Conservation (phyloP, 2,329 filamentous ascomycete species). For the Trichocomaceae sp. region DNA sequence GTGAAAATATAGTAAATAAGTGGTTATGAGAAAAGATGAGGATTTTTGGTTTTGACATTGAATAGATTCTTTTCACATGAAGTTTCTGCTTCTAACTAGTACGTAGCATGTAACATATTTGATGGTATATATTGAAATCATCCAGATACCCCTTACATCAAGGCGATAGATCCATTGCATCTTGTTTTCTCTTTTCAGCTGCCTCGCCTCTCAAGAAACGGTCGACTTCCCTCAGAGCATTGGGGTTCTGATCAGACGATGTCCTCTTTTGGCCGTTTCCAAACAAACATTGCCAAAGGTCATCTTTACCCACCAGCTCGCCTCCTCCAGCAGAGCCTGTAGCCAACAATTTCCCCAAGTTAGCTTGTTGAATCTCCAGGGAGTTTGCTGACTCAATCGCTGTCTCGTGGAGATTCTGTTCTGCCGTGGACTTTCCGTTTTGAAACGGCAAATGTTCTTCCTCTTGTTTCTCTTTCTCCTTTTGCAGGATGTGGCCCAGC, state of each 20-base stretch:
- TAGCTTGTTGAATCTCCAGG: constrained; percentile 68
- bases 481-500: constrained; percentile 64
- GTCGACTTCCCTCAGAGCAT: constrained; percentile 40
- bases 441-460: constrained; percentile 24
- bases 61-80: too few species aligned
- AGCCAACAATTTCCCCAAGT: constrained; percentile 61
- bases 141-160: not conserved
- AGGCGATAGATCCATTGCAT: not conserved
- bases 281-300: constrained; percentile 87
- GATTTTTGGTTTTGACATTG: too few species aligned
- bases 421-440: constrained; percentile 11
- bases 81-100: too few species aligned
- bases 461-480: constrained; percentile 30
- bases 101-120: too few species aligned
- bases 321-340: constrained; percentile 62
- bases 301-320: constrained; percentile 69
- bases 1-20: too few species aligned
- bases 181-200: constrained; percentile 41
- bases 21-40: too few species aligned
- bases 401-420: constrained; percentile 47
- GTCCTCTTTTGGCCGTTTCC: constrained; percentile 43
- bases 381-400: constrained; percentile 78
- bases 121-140: not conserved
- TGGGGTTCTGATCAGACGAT: constrained; percentile 18
- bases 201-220: constrained; percentile 50